These are phyloP conservation scores for Mortierella alpina DNA, from an alignment of 192 early-diverging fungal genomes.

Conservation along the genomic window DNA sequence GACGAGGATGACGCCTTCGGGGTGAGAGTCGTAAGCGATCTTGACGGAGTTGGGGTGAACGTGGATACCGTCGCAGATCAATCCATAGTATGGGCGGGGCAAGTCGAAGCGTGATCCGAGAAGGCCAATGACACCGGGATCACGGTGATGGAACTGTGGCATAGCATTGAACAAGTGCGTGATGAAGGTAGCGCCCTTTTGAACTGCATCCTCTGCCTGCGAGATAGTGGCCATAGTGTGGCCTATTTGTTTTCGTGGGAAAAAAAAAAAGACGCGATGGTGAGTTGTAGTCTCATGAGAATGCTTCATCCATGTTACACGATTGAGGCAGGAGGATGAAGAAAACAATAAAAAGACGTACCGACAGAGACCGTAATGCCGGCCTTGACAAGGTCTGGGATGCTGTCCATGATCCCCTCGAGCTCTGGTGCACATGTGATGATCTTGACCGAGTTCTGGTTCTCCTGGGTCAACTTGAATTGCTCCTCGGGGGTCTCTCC, in stretches of 20 bases:
- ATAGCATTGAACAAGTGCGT: slow-evolving; percentile 92
- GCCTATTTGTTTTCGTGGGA: slow-evolving; percentile 42
- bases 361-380: slow-evolving; percentile 77
- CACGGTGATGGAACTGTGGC: slow-evolving; percentile 89
- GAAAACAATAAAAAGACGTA: slow-evolving; percentile 15
- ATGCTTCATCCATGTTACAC: neutral
- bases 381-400: slow-evolving; percentile 70
- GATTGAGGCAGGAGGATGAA: neutral
- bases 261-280: neutral
- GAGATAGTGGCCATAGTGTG: slow-evolving; percentile 76
- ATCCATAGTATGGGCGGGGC: slow-evolving; percentile 82
- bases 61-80: slow-evolving; percentile 88
- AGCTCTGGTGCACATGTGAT: slow-evolving; percentile 86
- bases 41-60: slow-evolving; percentile 84
- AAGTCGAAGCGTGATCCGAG: slow-evolving; percentile 66
- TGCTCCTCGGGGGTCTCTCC: slow-evolving; percentile 45
- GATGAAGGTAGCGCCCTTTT: slow-evolving; percentile 74
- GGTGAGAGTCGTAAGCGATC: slow-evolving; percentile 86
- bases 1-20: slow-evolving; percentile 79
- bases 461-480: slow-evolving; percentile 33
- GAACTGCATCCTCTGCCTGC: slow-evolving; percentile 70
- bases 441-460: slow-evolving; percentile 68
- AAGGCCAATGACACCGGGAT: slow-evolving; percentile 84
- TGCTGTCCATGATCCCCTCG: slow-evolving; percentile 72
- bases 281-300: neutral